Evolutionary conservation across 192 early-diverging fungal genomes (phyloP).

Genomic region (Pecoramyces ruminantium): DNA sequence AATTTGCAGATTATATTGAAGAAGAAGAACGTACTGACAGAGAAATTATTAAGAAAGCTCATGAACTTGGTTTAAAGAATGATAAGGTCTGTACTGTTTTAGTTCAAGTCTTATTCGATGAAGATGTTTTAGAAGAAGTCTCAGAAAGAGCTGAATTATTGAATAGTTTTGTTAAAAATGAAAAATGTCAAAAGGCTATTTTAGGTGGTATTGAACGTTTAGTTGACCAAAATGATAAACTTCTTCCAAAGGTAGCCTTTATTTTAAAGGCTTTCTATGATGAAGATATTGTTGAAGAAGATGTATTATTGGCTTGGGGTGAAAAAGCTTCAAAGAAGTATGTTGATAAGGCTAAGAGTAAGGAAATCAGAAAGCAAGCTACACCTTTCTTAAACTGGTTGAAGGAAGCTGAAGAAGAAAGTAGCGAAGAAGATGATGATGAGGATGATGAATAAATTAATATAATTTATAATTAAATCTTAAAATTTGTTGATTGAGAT

Average conservation of each 20-base stretch:
- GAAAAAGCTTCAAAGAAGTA: constrained; percentile 69
- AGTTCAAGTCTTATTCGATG: constrained; percentile 59
- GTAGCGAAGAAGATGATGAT: constrained; percentile 29
- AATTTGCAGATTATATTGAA: neutral
- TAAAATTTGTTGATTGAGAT: too few relatives aligned
- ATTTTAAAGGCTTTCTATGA: constrained; percentile 84
- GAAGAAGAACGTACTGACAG: neutral
- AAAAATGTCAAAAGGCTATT: constrained; percentile 73
- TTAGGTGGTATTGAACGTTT: constrained; percentile 84
- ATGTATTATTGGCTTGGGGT: constrained; percentile 74
- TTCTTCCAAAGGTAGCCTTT: constrained; percentile 28
- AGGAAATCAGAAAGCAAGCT: constrained; percentile 68
- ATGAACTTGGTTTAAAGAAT: constrained; percentile 58
- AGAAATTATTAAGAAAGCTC: constrained; percentile 26
- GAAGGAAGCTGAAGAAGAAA: constrained; percentile 69
- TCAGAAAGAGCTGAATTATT: neutral
- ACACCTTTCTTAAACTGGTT: constrained; percentile 85
- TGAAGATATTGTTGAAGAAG: constrained; percentile 81
- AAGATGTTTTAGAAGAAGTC: constrained; percentile 36
- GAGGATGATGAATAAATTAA: too few relatives aligned
- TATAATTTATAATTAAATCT: too few relatives aligned
- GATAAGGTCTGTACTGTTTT: constrained; percentile 69
- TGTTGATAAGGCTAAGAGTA: constrained; percentile 61
- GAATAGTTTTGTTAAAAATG: constrained; percentile 46
- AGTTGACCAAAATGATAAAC: constrained; percentile 45